Evolutionary conservation across 2,329 filamentous ascomycete genomes (phyloP), one percentile per base, ranked within the genome.

Genomic region (Pseudogymnoascus sp.): DNA sequence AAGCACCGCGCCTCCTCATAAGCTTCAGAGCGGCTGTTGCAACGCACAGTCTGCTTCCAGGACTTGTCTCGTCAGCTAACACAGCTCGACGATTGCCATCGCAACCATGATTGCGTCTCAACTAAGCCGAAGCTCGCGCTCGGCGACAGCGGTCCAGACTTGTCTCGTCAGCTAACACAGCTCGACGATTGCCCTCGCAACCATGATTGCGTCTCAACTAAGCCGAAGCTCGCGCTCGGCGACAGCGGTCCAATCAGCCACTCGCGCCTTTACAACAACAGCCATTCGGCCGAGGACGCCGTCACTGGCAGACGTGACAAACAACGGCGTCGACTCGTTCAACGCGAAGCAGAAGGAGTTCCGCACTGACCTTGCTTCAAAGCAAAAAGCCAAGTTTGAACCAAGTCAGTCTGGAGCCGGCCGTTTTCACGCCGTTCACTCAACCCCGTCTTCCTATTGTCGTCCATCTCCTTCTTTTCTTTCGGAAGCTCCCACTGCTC

Each of bases 311-410:
- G 92, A 99, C 76, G 86, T 99, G 79, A 88, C 81, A 52, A 84
- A 87, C 59, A 80, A 89, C 66, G 84, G 85, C 65, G 87, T 90
- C 67, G 81, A 86, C 61, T 80, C 82, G 63, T 99, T 97, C 82
- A 91, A 90, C 74, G 78, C 82, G 71, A 91, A 89, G 76, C 92
- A 96, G 79, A 88, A 88, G 76, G 82, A 87, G 72, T 97, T 97
- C 78, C 89, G 94, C 74, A 87, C 92, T 76, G 85, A 89, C 74
- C 80, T 96, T 71, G 83, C 86, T 70, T 83, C 88, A 76, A 86
- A 86, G 74, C 86, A 90, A 77, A 89, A 88, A 80, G 81, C 80
- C 76, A 89, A 90, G 78, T 85, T 88, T 80, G 87, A 90, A 87
- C 89, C 92, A 82, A 92, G 92, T 96, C 77, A 84, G 86, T 88